phyloP scores from a whole-genome alignment of 148 eudicot species.

The Hydrangea macrophylla region DNA sequence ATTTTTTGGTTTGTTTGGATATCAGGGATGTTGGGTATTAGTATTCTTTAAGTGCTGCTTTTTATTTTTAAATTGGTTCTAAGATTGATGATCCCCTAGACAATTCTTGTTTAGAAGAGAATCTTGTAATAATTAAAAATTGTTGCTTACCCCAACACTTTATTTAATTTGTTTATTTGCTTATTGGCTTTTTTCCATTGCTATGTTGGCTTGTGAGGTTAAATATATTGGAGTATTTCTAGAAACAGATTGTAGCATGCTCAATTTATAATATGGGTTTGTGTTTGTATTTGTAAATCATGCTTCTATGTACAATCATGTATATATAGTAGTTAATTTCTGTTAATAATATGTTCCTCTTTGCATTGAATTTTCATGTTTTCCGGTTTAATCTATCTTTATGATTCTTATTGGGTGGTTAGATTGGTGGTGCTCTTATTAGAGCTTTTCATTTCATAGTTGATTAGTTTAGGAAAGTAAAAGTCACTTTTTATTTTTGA shows the following conservation, averaged over 20 bases:
- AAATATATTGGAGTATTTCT: background rate
- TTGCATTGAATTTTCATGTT: background rate
- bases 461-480: background rate
- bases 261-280: background rate
- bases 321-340: background rate
- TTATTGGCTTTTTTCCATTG: background rate
- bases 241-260: background rate
- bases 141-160: no score
- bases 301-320: background rate
- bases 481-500: slow-evolving; percentile 2
- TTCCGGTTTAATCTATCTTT: background rate
- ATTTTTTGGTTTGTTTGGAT: background rate
- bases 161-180: no score
- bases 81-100: background rate
- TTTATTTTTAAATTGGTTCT: background rate
- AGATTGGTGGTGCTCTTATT: background rate
- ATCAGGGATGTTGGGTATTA: background rate
- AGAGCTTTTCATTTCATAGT: background rate
- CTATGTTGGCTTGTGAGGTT: background rate
- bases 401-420: background rate
- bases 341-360: background rate
- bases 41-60: no score
- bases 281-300: background rate
- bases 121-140: no score
- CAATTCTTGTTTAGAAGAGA: background rate